phyloP scores from a whole-genome alignment of 208 protist species.

The Acanthamoeba healyi region DNA sequence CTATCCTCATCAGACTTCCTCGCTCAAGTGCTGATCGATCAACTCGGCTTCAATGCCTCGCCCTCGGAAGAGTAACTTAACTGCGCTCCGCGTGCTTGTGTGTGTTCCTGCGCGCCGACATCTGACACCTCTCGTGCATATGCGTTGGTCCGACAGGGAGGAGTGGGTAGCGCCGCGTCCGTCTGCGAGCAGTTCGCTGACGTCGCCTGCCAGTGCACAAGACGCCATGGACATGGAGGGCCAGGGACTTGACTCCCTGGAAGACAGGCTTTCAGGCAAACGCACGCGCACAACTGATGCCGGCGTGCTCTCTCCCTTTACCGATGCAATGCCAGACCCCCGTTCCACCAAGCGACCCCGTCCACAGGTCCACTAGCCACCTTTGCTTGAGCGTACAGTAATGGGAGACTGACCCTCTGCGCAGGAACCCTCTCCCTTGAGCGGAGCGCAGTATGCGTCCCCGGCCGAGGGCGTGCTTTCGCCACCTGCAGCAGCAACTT shows the following conservation, averaged over 20 bases:
- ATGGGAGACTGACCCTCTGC: too few relatives aligned
- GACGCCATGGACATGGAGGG: not conserved
- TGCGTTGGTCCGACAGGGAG: not conserved
- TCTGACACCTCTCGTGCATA: not conserved
- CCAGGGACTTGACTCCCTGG: not conserved
- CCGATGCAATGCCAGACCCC: too few relatives aligned
- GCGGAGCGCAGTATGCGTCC: not conserved
- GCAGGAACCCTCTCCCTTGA: too few relatives aligned
- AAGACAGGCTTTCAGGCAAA: too few relatives aligned
- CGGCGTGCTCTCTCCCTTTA: too few relatives aligned
- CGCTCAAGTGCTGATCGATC: conserved; percentile 6
- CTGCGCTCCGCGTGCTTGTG: not conserved
- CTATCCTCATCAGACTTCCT: not conserved
- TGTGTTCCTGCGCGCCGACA: too few relatives aligned
- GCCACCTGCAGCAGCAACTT: too few relatives aligned
- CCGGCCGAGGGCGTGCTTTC: not conserved
- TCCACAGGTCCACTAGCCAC: too few relatives aligned
- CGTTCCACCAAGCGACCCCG: too few relatives aligned
- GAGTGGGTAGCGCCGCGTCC: not conserved
- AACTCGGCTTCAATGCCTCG: not conserved
- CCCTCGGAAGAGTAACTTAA: not conserved
- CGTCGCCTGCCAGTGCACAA: not conserved
- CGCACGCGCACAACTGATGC: not conserved
- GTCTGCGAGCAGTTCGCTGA: not conserved
- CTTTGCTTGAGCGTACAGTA: too few relatives aligned